phyloP scores from a whole-genome alignment of 192 early-diverging fungal species.

The Coemansia sp. region DNA sequence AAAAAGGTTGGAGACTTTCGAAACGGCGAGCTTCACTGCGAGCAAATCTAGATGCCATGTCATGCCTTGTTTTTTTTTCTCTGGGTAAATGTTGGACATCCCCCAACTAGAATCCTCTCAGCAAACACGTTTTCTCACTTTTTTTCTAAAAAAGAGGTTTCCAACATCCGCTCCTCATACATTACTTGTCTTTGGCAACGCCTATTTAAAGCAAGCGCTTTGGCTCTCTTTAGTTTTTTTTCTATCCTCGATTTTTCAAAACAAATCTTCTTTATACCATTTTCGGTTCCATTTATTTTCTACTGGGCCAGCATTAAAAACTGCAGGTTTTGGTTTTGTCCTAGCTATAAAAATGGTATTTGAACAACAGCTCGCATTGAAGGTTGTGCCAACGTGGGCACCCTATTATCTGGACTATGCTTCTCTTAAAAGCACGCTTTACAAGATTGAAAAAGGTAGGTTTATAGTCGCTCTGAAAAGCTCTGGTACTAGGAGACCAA shows the following conservation, averaged over 20 bases:
- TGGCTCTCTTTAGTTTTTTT: background rate
- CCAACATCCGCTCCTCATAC: background rate
- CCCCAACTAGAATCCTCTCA: background rate
- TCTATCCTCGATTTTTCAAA: background rate
- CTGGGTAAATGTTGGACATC: background rate
- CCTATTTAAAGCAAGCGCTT: background rate
- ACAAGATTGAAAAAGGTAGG: conserved; percentile 13
- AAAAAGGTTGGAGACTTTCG: conserved; percentile 12
- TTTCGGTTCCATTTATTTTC: background rate
- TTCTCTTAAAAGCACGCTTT: conserved; percentile 52
- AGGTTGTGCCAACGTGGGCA: conserved; percentile 55
- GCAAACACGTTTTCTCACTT: background rate
- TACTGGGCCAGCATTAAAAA: background rate
- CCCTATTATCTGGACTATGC: conserved; percentile 57
- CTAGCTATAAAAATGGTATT: conserved; percentile 20
- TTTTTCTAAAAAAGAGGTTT: background rate
- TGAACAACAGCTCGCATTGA: conserved; percentile 57
- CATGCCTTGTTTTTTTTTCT: background rate
- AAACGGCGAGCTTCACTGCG: background rate
- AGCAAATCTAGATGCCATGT: background rate
- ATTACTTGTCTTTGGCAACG: background rate
- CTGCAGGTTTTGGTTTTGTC: background rate
- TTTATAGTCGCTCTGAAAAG: too few relatives aligned
- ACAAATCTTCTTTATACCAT: background rate
- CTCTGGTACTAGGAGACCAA: too few relatives aligned